Evolutionary conservation across 1,284 basidiomycete genomes (phyloP).

Genomic region (Neotropicomus parvogracilis): DNA sequence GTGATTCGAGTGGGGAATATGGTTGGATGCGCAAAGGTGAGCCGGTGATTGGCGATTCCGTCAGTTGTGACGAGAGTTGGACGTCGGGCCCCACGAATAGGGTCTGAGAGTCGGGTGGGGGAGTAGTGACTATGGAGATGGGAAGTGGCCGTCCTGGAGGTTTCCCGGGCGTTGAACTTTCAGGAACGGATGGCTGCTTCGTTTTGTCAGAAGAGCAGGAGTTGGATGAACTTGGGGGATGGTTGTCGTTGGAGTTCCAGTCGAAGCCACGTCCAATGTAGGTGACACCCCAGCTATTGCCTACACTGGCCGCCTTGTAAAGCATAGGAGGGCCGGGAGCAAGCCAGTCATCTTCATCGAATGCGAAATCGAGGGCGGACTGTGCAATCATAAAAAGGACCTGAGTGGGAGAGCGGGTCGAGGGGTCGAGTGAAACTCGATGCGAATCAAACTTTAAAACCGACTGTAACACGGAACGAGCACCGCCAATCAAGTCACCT

Average conservation of each 20-base stretch:
- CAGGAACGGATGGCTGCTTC: constrained; percentile 6
- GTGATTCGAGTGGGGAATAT: constrained; percentile 31
- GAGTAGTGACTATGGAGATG: constrained; percentile 16
- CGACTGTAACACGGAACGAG: background rate
- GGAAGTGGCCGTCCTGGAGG: constrained; percentile 13
- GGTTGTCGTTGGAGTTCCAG: constrained; percentile 51
- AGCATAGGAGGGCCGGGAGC: constrained; percentile 46
- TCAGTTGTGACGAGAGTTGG: constrained; percentile 20
- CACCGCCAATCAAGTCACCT: constrained; percentile 11
- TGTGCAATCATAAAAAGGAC: constrained; percentile 50
- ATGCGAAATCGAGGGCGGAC: constrained; percentile 55
- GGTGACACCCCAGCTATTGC: constrained; percentile 77
- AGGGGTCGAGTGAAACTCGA: background rate
- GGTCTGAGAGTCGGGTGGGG: constrained; percentile 1
- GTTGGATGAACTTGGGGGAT: constrained; percentile 17
- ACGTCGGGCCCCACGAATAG: constrained; percentile 5
- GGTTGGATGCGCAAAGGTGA: constrained; percentile 32
- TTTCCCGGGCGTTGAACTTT: constrained; percentile 13
- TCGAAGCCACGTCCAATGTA: constrained; percentile 78
- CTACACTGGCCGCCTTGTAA: constrained; percentile 61
- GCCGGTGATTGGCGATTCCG: constrained; percentile 20
- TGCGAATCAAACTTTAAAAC: background rate
- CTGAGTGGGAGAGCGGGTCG: constrained; percentile 1
- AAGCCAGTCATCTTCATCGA: constrained; percentile 63
- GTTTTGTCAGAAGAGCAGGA: constrained; percentile 9